Evolutionary conservation across 2,329 filamentous ascomycete species (phyloP).

Genomic region (Fusarium camptoceras): DNA sequence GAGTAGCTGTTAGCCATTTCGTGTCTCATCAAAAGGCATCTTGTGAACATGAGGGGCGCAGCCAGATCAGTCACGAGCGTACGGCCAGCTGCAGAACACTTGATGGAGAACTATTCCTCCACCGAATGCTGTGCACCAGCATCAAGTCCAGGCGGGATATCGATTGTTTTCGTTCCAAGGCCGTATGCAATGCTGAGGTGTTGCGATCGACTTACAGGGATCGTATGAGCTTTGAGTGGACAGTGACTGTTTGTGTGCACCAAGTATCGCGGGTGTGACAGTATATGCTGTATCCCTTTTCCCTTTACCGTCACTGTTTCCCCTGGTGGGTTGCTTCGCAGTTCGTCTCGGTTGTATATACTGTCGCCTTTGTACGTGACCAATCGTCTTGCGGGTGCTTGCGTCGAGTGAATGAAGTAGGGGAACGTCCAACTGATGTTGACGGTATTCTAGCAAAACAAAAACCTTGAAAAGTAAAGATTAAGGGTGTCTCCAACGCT

Average conservation of each 20-base stretch:
- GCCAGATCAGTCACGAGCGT: conserved; percentile 38
- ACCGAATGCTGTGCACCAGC: conserved; percentile 32
- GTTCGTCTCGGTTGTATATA: conserved; percentile 30
- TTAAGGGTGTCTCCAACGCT: conserved; percentile 4
- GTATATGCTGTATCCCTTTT: conserved; percentile 12
- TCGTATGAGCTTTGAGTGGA: conserved; percentile 25
- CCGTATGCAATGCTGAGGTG: conserved; percentile 21
- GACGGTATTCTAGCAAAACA: conserved; percentile 15
- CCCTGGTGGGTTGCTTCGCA: conserved; percentile 27
- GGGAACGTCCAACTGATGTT: conserved; percentile 2
- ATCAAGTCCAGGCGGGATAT: neutral
- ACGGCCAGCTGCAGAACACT: conserved; percentile 46
- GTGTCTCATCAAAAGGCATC: neutral
- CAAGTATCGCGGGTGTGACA: conserved; percentile 30
- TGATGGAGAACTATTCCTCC: conserved; percentile 39
- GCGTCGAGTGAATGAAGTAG: conserved; percentile 12
- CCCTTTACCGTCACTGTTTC: neutral
- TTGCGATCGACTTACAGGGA: conserved; percentile 43
- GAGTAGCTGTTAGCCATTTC: conserved; percentile 24
- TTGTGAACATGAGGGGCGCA: conserved; percentile 18
- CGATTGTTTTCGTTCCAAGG: conserved; percentile 2
- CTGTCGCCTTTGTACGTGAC: conserved; percentile 14
- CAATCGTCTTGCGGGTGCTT: conserved; percentile 21
- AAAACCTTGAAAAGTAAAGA: conserved; percentile 17
- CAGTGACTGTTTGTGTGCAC: conserved; percentile 31